phyloP scores from a whole-genome alignment of 1,284 basidiomycete genomes.

The Irpex sp. region DNA sequence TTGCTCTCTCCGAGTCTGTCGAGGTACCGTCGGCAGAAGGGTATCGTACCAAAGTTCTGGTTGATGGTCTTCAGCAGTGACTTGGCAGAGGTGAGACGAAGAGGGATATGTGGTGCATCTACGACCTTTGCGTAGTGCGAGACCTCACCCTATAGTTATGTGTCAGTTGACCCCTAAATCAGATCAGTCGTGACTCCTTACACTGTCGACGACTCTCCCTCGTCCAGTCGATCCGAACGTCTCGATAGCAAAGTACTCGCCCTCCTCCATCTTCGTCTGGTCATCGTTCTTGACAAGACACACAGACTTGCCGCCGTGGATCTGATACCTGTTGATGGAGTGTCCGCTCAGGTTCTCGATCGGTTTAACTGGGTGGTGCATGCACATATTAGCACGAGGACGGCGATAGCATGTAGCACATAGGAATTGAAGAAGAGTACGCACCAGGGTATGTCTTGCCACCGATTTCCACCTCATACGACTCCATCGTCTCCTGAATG shows the following conservation, averaged over 20 bases:
- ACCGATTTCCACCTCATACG: constrained; percentile 91
- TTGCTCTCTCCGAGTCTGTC: constrained; percentile 93
- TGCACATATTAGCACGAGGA: not conserved
- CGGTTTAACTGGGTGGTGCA: constrained; percentile 68
- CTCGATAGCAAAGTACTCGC: constrained; percentile 98
- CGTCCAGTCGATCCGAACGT: constrained; percentile 98
- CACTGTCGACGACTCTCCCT: constrained; percentile 86
- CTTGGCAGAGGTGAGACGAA: constrained; percentile 82
- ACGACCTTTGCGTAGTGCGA: constrained; percentile 87
- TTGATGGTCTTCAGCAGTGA: constrained; percentile 87
- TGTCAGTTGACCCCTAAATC: not conserved
- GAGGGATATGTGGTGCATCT: constrained; percentile 68
- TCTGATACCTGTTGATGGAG: constrained; percentile 85
- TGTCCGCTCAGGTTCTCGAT: constrained; percentile 93
- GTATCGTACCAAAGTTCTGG: constrained; percentile 92
- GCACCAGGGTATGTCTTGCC: constrained; percentile 84
- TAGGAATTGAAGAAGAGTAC: constrained; percentile 18
- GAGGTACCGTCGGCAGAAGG: constrained; percentile 94
- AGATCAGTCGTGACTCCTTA: constrained; percentile 21
- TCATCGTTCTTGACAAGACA: constrained; percentile 88
- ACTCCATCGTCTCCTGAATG: constrained; percentile 99
- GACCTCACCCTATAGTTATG: constrained; percentile 71
- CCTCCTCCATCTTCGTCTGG: constrained; percentile 98
- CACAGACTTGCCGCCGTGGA: constrained; percentile 89
- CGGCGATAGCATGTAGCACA: not conserved